Conservation (phyloP, 768 basidiomycete species). For the Panus rudis region DNA sequence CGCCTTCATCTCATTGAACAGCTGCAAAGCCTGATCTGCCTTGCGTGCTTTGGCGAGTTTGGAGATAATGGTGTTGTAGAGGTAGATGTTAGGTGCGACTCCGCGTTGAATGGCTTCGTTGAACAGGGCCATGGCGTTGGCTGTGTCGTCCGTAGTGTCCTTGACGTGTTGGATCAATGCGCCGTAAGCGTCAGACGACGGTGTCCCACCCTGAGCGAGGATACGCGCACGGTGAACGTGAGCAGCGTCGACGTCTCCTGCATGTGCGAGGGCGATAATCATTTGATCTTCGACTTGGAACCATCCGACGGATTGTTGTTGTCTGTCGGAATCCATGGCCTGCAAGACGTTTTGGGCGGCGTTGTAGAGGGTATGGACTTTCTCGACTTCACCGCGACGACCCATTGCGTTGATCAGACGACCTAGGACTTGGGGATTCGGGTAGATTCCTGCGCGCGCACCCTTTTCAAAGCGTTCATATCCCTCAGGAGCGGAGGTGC, state of each 20-base stretch:
- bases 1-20: constrained; percentile 85
- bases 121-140: constrained; percentile 80
- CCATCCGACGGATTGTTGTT: constrained; percentile 57
- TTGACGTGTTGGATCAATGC: constrained; percentile 81
- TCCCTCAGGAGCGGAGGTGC: constrained; percentile 27
- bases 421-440: constrained; percentile 45
- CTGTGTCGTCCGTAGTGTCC: constrained; percentile 94
- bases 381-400: constrained; percentile 49
- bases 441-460: constrained; percentile 38
- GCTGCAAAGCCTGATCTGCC: constrained; percentile 78
- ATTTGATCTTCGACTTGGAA: constrained; percentile 79
- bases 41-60: constrained; percentile 93
- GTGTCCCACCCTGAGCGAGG: constrained; percentile 66
- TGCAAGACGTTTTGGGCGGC: constrained; percentile 57
- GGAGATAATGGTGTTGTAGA: constrained; percentile 97
- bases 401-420: constrained; percentile 65
- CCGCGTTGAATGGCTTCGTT: constrained; percentile 65
- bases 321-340: constrained; percentile 34
- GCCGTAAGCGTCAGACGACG: constrained; percentile 87
- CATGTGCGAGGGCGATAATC: constrained; percentile 80
- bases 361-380: constrained; percentile 60
- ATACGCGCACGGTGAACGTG: constrained; percentile 77
- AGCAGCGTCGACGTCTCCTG: constrained; percentile 72
- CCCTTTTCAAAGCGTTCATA: constrained; percentile 45
- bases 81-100: constrained; percentile 74